Evolutionary conservation across 2,329 filamentous ascomycete genomes (phyloP).

Genomic region (Fusarium aywerte): DNA sequence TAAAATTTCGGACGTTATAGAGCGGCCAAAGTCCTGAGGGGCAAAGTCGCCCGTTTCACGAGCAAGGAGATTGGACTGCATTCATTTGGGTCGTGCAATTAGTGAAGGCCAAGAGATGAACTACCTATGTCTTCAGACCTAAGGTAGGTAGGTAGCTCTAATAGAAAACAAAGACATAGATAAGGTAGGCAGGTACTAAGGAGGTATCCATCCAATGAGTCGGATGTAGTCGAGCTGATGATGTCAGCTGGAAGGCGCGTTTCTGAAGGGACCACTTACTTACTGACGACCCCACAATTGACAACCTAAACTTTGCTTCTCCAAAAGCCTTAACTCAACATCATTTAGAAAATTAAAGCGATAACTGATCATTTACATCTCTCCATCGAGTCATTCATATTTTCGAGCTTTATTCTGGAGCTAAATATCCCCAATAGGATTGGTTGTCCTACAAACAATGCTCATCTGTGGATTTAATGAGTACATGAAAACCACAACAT

Average conservation of each 20-base stretch:
- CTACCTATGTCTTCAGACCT: too few relatives aligned
- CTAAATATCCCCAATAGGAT: neutral
- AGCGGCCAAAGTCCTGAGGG: slow-evolving; percentile 71
- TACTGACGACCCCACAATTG: slow-evolving; percentile 34
- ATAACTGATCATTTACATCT: neutral
- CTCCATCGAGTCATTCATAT: neutral
- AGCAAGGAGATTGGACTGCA: slow-evolving; percentile 81
- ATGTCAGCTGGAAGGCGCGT: slow-evolving; percentile 38
- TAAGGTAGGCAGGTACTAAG: neutral
- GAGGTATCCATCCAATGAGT: neutral
- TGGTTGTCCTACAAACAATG: slow-evolving; percentile 24
- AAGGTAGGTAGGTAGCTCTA: neutral
- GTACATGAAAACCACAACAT: slow-evolving; percentile 3
- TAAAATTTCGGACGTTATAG: slow-evolving; percentile 73
- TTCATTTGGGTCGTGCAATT: slow-evolving; percentile 53
- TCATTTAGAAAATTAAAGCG: neutral
- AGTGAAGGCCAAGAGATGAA: too few relatives aligned
- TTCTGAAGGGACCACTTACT: slow-evolving; percentile 28
- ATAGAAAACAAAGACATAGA: neutral
- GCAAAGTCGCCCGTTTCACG: slow-evolving; percentile 76
- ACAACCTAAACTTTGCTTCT: slow-evolving; percentile 31
- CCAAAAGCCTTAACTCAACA: slow-evolving; percentile 18
- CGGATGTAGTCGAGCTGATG: slow-evolving; percentile 22
- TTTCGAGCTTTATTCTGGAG: neutral
- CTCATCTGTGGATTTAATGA: slow-evolving; percentile 5